Evolutionary conservation across 2,329 filamentous ascomycete genomes (phyloP), one percentile per base, ranked within the genome.

Genomic region (Alternaria alternata): DNA sequence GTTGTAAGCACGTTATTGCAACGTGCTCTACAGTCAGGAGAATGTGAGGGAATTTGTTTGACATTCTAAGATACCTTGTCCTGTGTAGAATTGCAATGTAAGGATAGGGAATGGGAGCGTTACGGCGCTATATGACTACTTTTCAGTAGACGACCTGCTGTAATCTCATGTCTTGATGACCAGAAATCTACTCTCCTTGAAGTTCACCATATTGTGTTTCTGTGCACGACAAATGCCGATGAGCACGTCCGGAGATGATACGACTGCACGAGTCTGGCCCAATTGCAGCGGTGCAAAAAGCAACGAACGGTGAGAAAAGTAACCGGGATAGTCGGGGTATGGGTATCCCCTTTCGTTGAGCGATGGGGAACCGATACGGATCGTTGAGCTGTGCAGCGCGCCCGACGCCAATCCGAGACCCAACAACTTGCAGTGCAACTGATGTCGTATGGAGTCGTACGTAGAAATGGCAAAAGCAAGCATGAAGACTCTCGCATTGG

Each of bases 1-100:
- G 86, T 86, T 97, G 83, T 98, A 93, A 91, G 56, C 61, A 63
- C 43, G 51, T 64, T 20, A 58, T 34, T 28, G 54, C 18, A 42
- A 49, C 42, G 14, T 59, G 62, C 49, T 52, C 53, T 47, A 54
- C 36, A 32, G 51, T 60, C 18, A 32, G 61, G 64, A 59, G 55
- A 63, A 52, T 64, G 54, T 59, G 57, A 44, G 56, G 64, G 62
- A 62, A 63, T 42, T 63, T 65, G 59, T 57, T 71, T 63, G 61
- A 69, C 51, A 63, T 62, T 68, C 65, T 66, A 66, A 65, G 57
- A 61, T 69, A 69, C 69, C 68, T 69, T 76, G 73, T 76, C 74
- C 66, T 68, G 69, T 72, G 61, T 78, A 75, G 70, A 75, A 62
- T 68, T 67, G 71, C 70, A 71, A 54, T 77, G 72, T 76, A 75